Conservation (phyloP, 352 stramenopile species). For the Globisporangium nodosum region DNA sequence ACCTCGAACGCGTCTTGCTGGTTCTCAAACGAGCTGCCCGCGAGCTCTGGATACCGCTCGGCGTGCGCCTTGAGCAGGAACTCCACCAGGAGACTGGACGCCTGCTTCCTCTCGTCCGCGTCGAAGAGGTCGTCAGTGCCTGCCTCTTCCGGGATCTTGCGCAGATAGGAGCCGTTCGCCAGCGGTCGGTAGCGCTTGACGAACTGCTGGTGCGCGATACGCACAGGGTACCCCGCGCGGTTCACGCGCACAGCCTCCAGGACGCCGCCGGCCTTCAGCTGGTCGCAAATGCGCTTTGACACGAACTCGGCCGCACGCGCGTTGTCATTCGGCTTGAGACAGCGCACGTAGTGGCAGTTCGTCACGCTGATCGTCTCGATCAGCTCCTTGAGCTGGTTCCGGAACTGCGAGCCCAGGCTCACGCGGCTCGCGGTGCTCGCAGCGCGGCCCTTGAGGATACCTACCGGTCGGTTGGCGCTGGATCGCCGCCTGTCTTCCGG, state of each 20-base stretch:
- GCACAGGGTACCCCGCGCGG: conserved; percentile 96
- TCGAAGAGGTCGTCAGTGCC: conserved; percentile 53
- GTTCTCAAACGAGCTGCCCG: conserved; percentile 22
- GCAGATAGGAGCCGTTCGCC: conserved; percentile 54
- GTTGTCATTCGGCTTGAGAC: conserved; percentile 98
- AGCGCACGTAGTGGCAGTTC: conserved; percentile 97
- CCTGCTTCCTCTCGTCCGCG: conserved; percentile 41
- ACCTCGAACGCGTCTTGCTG: conserved; percentile 38
- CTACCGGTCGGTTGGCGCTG: conserved; percentile 10
- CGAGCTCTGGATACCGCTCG: conserved; percentile 54
- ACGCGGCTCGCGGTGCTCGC: conserved; percentile 36
- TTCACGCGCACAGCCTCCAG: conserved; percentile 98
- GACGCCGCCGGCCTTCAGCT: conserved; percentile 97
- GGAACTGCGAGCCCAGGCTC: conserved; percentile 89
- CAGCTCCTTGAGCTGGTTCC: conserved; percentile 87
- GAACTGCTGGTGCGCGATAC: conserved; percentile 92
- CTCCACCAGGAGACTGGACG: conserved; percentile 47
- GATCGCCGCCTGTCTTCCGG: conserved; percentile 7
- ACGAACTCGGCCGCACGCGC: conserved; percentile 83
- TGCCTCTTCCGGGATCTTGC: conserved; percentile 49
- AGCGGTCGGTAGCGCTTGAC: conserved; percentile 86
- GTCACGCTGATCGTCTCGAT: conserved; percentile 93
- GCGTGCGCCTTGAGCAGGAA: conserved; percentile 70
- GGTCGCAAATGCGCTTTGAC: conserved; percentile 92
- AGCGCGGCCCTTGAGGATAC: conserved; percentile 28